Conservation (phyloP, 179 eudicot species). For the Silene coronaria region DNA sequence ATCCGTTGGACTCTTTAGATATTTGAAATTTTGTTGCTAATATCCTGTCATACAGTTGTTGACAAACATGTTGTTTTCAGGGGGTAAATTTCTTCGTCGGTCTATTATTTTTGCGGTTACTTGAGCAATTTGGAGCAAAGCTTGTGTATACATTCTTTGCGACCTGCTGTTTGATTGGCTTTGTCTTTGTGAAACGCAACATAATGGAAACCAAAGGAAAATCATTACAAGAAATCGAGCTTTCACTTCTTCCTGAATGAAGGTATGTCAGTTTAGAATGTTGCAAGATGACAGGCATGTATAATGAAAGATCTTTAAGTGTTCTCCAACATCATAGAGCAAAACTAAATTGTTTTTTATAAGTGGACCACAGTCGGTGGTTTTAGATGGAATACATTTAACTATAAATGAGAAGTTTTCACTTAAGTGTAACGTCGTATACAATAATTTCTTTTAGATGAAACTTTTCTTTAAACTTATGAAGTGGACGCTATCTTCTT, state of each 20-base stretch:
- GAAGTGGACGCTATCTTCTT: neutral
- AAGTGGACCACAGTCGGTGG: neutral
- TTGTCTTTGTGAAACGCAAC: conserved; percentile 61
- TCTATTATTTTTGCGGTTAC: conserved; percentile 62
- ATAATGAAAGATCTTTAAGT: neutral
- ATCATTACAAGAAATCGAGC: conserved; percentile 83
- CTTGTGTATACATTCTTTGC: conserved; percentile 62
- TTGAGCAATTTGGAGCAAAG: conserved; percentile 77
- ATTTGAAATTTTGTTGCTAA: neutral
- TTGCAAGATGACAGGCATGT: neutral
- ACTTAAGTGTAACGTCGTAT: too few species aligned
- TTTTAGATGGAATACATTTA: too few species aligned
- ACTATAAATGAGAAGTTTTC: too few species aligned
- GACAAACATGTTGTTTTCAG: conserved; percentile 34
- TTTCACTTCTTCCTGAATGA: conserved; percentile 65
- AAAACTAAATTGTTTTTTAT: neutral
- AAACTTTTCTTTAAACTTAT: neutral
- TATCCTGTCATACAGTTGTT: neutral
- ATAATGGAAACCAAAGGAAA: conserved; percentile 91
- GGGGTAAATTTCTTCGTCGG: conserved; percentile 85
- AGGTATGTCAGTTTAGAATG: conserved; percentile 28
- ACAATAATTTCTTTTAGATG: neutral
- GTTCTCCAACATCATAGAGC: too few species aligned
- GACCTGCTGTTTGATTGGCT: conserved; percentile 61
- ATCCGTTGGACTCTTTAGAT: neutral